phyloP scores from a whole-genome alignment of 2,329 filamentous ascomycete species.

The Cytospora paraplurivora region DNA sequence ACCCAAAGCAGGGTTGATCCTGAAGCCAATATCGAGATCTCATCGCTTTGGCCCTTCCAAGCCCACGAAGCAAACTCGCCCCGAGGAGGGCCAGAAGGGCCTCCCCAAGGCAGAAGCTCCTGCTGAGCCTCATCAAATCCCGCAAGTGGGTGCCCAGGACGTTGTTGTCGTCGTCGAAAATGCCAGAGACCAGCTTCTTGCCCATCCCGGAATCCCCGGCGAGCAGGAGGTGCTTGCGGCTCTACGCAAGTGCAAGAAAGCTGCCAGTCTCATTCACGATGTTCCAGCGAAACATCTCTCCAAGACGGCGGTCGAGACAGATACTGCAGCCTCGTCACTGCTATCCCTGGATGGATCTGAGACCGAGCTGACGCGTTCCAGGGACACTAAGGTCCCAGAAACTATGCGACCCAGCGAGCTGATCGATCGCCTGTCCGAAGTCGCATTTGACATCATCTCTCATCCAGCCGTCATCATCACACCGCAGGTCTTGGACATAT shows the following conservation, averaged over 20 bases:
- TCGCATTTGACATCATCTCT: constrained; percentile 70
- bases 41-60: constrained; percentile 24
- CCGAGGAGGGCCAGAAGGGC: constrained; percentile 6
- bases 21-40: constrained; percentile 12
- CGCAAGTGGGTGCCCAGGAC: constrained; percentile 34
- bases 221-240: constrained; percentile 47
- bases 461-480: constrained; percentile 82
- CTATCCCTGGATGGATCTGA: constrained; percentile 44
- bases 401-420: no score
- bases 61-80: constrained; percentile 11
- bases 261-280: constrained; percentile 40
- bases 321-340: constrained; percentile 56
- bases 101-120: constrained; percentile 1
- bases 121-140: not conserved
- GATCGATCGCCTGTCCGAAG: constrained; percentile 57
- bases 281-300: constrained; percentile 45
- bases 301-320: constrained; percentile 43
- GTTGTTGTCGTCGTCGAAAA: constrained; percentile 46
- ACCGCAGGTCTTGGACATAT: constrained; percentile 68
- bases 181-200: constrained; percentile 47
- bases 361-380: constrained; percentile 15
- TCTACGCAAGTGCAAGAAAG: constrained; percentile 48
- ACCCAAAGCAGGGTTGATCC: constrained; percentile 14
- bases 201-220: constrained; percentile 48
- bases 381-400: constrained; percentile 30